These are phyloP conservation scores for Russula sp. DNA, from an alignment of 768 basidiomycete species.

Conservation along the genomic window DNA sequence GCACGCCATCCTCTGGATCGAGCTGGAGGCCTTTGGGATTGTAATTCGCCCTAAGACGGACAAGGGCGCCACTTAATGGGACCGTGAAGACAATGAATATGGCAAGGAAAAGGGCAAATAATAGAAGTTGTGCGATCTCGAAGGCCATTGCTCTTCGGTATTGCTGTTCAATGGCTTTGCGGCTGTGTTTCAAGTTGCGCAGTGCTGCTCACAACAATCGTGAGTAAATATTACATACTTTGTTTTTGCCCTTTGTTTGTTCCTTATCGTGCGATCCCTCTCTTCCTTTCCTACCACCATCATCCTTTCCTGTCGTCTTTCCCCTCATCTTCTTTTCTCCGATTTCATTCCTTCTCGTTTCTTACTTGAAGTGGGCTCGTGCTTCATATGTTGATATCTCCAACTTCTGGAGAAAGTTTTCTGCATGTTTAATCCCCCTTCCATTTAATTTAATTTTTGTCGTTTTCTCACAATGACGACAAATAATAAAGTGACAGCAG, in stretches of 20 bases:
- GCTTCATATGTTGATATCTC: too few relatives aligned
- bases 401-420: neutral
- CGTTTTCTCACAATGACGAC: neutral
- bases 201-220: neutral
- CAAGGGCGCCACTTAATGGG: constrained; percentile 53
- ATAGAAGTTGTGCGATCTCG: constrained; percentile 40
- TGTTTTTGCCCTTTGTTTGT: constrained; percentile 3
- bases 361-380: neutral
- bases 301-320: neutral
- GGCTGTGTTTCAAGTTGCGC: neutral
- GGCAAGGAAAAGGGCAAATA: constrained; percentile 54
- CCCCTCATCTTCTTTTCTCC: neutral
- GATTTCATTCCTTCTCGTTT: neutral
- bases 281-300: constrained; percentile 17
- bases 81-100: constrained; percentile 57
- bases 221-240: constrained; percentile 21
- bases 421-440: neutral
- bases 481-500: too few relatives aligned
- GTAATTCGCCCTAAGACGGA: constrained; percentile 80
- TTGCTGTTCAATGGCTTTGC: neutral
- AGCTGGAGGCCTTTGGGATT: constrained; percentile 81
- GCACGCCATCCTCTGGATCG: constrained; percentile 71
- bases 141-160: constrained; percentile 18
- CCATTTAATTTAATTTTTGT: too few relatives aligned
- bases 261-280: neutral